phyloP scores from a whole-genome alignment of 495 filamentous ascomycete species.

The Podospora didyma region DNA sequence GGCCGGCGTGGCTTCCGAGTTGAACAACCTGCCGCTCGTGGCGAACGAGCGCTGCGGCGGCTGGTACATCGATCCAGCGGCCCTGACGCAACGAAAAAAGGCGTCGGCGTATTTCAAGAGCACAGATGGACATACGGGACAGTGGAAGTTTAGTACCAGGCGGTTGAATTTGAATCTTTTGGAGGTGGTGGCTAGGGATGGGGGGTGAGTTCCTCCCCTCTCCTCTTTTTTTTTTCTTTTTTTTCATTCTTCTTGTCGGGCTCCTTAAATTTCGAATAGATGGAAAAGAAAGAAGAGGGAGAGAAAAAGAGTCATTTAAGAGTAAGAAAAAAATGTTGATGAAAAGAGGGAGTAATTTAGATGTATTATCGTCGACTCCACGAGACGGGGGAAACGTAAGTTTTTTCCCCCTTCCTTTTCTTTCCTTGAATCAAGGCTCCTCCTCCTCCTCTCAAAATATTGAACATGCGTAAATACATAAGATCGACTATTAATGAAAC shows the following conservation, averaged over 20 bases:
- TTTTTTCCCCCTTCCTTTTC: constrained; percentile 11
- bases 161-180: constrained; percentile 82
- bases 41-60: constrained; percentile 92
- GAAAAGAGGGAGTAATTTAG: too few species aligned
- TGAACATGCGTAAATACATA: too few species aligned
- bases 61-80: constrained; percentile 79
- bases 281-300: too few species aligned
- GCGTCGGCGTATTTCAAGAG: constrained; percentile 93
- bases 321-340: too few species aligned
- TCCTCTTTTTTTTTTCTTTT: not conserved
- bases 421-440: not conserved
- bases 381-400: constrained; percentile 78
- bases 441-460: not conserved
- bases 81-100: too few species aligned
- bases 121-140: constrained; percentile 86
- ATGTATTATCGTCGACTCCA: constrained; percentile 94
- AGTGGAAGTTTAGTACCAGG: constrained; percentile 84
- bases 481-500: too few species aligned
- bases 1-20: constrained; percentile 43
- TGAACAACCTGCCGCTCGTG: constrained; percentile 65
- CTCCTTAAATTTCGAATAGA: too few species aligned
- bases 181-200: constrained; percentile 51
- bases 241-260: not conserved
- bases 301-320: too few species aligned
- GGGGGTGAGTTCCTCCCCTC: constrained; percentile 51